Conservation (phyloP, 1,139 yeast genomes). For the Blastobotrys capitulatus region DNA sequence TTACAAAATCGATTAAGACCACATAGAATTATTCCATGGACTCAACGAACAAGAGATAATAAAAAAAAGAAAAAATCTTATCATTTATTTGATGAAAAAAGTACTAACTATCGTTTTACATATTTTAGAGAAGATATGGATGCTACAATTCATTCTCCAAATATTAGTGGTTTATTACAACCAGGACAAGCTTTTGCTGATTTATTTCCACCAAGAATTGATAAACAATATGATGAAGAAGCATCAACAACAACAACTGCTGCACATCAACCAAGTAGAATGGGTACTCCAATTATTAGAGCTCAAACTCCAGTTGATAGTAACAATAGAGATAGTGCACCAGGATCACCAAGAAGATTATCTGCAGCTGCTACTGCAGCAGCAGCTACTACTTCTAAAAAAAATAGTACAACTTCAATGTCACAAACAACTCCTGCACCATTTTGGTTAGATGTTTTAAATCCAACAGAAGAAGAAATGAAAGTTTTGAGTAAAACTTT, state of each 20-base stretch:
- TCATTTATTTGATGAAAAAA: conserved; percentile 19
- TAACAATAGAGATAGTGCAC: too few species aligned
- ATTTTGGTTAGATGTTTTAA: conserved; percentile 78
- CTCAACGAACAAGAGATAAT: conserved; percentile 3
- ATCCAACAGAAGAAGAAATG: conserved; percentile 96
- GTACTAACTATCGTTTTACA: conserved; percentile 52
- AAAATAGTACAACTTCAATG: neutral
- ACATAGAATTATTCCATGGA: conserved; percentile 70
- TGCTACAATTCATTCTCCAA: conserved; percentile 85
- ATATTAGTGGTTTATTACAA: conserved; percentile 72
- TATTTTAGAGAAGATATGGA: conserved; percentile 88
- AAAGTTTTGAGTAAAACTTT: conserved; percentile 83
- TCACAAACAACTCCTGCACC: conserved; percentile 7
- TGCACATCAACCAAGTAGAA: neutral
- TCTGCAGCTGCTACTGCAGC: conserved; percentile 5
- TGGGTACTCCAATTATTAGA: neutral
- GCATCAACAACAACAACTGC: neutral
- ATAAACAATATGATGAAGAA: neutral
- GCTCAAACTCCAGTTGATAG: conserved; percentile 6
- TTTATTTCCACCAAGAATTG: conserved; percentile 27
- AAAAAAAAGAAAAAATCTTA: conserved; percentile 3
- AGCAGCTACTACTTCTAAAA: conserved; percentile 2
- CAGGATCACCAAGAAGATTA: neutral
- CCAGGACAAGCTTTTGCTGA: conserved; percentile 35
- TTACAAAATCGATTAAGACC: conserved; percentile 68